These are phyloP conservation scores for Pseudozyma sp. DNA, from an alignment of 1,284 basidiomycete genomes.

Conservation along the genomic window DNA sequence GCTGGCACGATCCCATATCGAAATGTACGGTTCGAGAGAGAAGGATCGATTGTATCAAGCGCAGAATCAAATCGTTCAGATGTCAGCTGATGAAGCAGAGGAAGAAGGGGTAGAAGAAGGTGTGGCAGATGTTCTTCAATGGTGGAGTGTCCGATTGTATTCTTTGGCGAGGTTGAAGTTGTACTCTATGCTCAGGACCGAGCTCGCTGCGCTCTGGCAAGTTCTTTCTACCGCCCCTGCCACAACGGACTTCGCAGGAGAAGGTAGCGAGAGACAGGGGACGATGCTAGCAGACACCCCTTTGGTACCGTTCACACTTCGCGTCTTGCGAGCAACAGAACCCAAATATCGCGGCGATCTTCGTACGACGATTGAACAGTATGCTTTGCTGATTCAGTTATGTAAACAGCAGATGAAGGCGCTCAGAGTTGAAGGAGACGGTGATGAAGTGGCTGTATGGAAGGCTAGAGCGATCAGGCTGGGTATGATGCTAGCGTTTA, in stretches of 20 bases:
- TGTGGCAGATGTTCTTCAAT: conserved; percentile 19
- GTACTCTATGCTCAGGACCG: conserved; percentile 36
- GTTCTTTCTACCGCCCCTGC: background rate
- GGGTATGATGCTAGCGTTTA: conserved; percentile 26
- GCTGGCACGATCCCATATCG: conserved; percentile 17
- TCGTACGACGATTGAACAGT: conserved; percentile 13
- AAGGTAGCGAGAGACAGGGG: background rate
- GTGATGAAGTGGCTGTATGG: conserved; percentile 15
- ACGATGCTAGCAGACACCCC: conserved; percentile 3
- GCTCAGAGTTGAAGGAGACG: background rate
- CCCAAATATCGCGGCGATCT: conserved; percentile 22
- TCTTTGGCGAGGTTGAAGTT: conserved; percentile 38
- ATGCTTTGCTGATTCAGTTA: conserved; percentile 8
- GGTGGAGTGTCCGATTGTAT: conserved; percentile 51
- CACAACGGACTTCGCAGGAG: background rate
- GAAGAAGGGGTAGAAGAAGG: background rate
- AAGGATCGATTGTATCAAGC: background rate
- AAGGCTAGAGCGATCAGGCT: conserved; percentile 17
- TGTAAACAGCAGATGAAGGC: conserved; percentile 21
- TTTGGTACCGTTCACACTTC: conserved; percentile 30
- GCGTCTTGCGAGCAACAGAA: conserved; percentile 31
- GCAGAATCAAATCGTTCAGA: conserved; percentile 2
- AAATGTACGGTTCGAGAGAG: background rate
- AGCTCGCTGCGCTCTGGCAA: conserved; percentile 36
- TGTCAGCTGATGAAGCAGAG: background rate